phyloP scores from a whole-genome alignment of 768 basidiomycete species.

The Amanita phalloides region DNA sequence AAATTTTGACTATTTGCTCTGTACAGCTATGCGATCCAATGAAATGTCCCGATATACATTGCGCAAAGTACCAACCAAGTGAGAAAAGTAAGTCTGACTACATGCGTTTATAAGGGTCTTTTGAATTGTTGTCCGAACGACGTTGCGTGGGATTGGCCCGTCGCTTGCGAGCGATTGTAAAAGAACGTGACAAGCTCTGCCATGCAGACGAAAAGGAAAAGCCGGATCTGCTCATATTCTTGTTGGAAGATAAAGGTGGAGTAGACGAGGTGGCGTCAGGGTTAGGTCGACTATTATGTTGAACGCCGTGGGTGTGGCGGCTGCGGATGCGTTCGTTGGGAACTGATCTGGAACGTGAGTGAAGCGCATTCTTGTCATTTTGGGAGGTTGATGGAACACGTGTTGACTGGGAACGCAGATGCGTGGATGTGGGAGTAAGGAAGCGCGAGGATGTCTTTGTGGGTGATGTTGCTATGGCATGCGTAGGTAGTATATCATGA shows the following conservation, averaged over 20 bases:
- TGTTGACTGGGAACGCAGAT: slow-evolving; percentile 6
- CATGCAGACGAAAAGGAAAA: slow-evolving; percentile 1
- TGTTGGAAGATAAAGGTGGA: neutral
- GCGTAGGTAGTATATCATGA: slow-evolving; percentile 34
- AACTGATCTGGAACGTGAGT: slow-evolving; percentile 1
- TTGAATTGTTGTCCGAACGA: neutral
- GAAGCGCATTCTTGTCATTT: neutral
- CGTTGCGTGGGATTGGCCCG: neutral
- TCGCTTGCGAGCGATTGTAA: neutral
- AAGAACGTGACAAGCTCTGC: slow-evolving; percentile 1
- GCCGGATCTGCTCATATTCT: neutral
- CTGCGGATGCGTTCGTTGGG: neutral
- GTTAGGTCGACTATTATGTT: neutral
- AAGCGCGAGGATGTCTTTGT: slow-evolving; percentile 7
- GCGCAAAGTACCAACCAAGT: neutral
- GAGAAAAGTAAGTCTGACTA: neutral
- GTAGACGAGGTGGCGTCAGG: neutral
- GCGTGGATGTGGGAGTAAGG: slow-evolving; percentile 5
- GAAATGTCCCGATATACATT: neutral
- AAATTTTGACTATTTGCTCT: neutral
- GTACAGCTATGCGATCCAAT: neutral
- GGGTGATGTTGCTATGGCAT: slow-evolving; percentile 30
- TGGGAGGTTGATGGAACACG: neutral
- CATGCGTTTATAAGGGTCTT: neutral
- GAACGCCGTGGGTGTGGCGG: neutral